Conservation (phyloP, 371 early-diverging fungal species). For the Saksenaea vasiformis region DNA sequence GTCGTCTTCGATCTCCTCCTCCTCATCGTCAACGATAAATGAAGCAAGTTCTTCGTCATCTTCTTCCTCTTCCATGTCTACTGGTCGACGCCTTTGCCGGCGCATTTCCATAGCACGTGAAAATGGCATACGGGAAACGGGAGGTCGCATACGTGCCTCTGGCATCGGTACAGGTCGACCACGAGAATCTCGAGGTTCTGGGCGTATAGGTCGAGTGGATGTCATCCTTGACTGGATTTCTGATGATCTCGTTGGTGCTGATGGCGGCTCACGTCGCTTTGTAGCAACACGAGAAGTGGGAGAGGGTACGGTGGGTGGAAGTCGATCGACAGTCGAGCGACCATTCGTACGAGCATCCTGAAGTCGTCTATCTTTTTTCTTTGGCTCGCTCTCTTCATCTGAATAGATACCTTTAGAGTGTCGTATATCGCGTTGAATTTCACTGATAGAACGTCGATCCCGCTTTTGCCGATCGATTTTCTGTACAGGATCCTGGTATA, state of each 20-base stretch:
- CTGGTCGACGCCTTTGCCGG: conserved; percentile 16
- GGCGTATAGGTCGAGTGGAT: not conserved
- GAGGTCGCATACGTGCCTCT: not conserved
- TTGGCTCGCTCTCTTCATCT: conserved; percentile 28
- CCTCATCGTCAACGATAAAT: conserved; percentile 55
- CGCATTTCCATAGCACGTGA: conserved; percentile 20
- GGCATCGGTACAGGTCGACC: not conserved
- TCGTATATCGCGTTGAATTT: conserved; percentile 47
- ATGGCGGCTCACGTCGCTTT: not conserved
- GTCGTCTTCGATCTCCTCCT: conserved; percentile 33
- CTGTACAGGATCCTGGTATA: conserved; percentile 18
- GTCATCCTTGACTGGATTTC: not conserved
- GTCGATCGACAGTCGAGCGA: conserved; percentile 9
- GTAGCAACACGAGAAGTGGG: conserved; percentile 1
- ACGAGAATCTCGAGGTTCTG: not conserved
- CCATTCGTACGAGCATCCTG: conserved; percentile 9
- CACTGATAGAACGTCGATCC: conserved; percentile 36
- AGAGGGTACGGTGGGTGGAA: conserved; percentile 6
- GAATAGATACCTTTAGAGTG: conserved; percentile 37
- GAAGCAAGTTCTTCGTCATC: conserved; percentile 40
- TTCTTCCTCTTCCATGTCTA: conserved; percentile 32
- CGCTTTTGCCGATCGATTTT: conserved; percentile 27
- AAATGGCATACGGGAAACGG: conserved; percentile 39
- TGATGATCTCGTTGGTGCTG: not conserved
- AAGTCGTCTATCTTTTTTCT: conserved; percentile 11